Conservation (phyloP, 768 basidiomycete species). For the Rossbeevera mucosa region DNA sequence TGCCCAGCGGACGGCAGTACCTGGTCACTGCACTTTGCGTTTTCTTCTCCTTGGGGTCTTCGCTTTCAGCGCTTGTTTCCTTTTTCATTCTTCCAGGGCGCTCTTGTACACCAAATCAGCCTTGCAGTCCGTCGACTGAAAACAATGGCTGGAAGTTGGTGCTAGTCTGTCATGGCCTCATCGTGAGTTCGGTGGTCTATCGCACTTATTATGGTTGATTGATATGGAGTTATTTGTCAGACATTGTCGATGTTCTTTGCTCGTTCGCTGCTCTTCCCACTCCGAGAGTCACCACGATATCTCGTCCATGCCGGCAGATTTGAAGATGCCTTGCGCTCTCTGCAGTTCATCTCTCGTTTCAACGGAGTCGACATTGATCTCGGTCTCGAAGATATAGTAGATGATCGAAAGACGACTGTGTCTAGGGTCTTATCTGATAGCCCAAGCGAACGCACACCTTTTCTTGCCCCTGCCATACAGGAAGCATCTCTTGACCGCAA, state of each 20-base stretch:
- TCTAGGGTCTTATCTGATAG: constrained; percentile 11
- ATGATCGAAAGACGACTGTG: constrained; percentile 34
- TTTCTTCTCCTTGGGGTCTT: constrained; percentile 92
- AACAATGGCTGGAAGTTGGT: constrained; percentile 92
- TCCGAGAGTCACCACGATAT: constrained; percentile 93
- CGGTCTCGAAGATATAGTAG: constrained; percentile 71
- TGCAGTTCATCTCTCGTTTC: constrained; percentile 80
- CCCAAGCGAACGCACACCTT: constrained; percentile 25
- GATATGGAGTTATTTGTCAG: constrained; percentile 37
- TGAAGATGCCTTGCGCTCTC: constrained; percentile 75
- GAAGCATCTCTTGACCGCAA: constrained; percentile 9
- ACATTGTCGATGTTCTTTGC: constrained; percentile 83
- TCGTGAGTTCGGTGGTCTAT: constrained; percentile 53
- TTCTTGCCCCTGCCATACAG: constrained; percentile 19
- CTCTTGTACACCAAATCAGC: constrained; percentile 49
- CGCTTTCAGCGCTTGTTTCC: constrained; percentile 76
- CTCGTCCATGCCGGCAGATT: constrained; percentile 85
- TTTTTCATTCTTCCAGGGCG: constrained; percentile 72
- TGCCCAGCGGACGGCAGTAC: constrained; percentile 89
- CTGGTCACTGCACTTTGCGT: constrained; percentile 87
- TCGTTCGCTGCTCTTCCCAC: constrained; percentile 85
- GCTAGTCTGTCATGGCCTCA: constrained; percentile 55
- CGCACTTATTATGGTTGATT: constrained; percentile 24
- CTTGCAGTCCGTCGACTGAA: constrained; percentile 61
- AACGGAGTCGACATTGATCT: constrained; percentile 73